A percentile compares a stretch with the other conserved stretches of the same genome.
phyloP scores from a whole-genome alignment of 805 yeast genomes.

The Wickerhamiella australiensis region DNA sequence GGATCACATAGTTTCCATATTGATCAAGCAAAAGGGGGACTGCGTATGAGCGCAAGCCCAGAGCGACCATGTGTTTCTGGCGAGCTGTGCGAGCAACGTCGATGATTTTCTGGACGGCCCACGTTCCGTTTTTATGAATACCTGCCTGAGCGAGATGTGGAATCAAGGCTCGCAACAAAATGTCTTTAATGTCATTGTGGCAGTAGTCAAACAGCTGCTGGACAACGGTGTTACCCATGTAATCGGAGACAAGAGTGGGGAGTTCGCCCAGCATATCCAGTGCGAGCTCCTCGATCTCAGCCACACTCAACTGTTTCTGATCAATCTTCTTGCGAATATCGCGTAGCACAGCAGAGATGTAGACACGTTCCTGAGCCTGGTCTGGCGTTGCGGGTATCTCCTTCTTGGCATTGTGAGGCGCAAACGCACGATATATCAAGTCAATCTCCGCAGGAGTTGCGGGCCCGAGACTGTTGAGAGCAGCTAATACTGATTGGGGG shows the following conservation, averaged over 20 bases:
- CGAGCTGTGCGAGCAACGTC: conserved; percentile 53
- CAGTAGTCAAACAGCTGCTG: conserved; percentile 75
- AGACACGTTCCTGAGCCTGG: conserved; percentile 52
- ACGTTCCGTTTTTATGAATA: conserved; percentile 93
- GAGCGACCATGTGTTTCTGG: conserved; percentile 53
- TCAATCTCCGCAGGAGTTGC: conserved; percentile 23
- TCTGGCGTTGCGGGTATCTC: conserved; percentile 55
- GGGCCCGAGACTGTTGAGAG: conserved; percentile 27
- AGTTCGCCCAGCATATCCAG: conserved; percentile 76
- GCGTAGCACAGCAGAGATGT: conserved; percentile 78
- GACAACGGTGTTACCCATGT: conserved; percentile 88
- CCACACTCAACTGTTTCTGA: conserved; percentile 37
- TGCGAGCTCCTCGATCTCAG: conserved; percentile 71
- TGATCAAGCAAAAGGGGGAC: conserved; percentile 85
- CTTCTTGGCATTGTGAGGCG: conserved; percentile 19
- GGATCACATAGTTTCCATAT: conserved; percentile 92
- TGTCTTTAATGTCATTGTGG: conserved; percentile 57
- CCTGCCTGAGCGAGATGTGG: conserved; percentile 85
- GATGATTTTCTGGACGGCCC: conserved; percentile 97
- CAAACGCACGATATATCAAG: conserved; percentile 26
- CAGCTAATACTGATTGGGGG: conserved; percentile 25
- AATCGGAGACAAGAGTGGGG: conserved; percentile 84
- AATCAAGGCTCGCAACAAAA: conserved; percentile 65
- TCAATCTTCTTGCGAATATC: conserved; percentile 73
- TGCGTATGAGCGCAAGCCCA: conserved; percentile 65